phyloP scores from a whole-genome alignment of 768 basidiomycete species.

The Arthromyces matolae region DNA sequence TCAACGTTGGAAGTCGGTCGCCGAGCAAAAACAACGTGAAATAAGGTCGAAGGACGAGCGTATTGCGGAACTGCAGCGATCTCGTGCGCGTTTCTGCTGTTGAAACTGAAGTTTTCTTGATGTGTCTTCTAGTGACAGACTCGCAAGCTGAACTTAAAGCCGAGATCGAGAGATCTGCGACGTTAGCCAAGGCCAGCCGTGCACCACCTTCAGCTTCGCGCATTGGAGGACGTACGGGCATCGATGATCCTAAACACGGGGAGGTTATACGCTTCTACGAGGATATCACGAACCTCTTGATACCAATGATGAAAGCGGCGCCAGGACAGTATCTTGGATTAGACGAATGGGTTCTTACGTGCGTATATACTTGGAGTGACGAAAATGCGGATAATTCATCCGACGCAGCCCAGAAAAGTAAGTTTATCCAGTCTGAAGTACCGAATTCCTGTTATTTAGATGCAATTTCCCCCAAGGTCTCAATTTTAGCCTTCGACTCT shows the following conservation, averaged over 20 bases:
- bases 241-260: slow-evolving; percentile 55
- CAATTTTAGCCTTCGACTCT: slow-evolving; percentile 54
- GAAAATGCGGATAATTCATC: slow-evolving; percentile 26
- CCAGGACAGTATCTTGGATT: slow-evolving; percentile 36
- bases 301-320: slow-evolving; percentile 53
- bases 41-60: slow-evolving; percentile 42
- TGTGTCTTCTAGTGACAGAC: slow-evolving; percentile 41
- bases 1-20: slow-evolving; percentile 34
- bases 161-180: slow-evolving; percentile 56
- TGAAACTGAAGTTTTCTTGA: background rate
- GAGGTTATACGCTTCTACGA: slow-evolving; percentile 76
- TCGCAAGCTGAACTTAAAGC: slow-evolving; percentile 52
- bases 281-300: slow-evolving; percentile 77
- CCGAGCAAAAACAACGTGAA: slow-evolving; percentile 40
- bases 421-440: no score
- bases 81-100: slow-evolving; percentile 36
- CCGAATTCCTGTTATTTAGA: no score
- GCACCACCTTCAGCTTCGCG: slow-evolving; percentile 36
- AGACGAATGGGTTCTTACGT: slow-evolving; percentile 63
- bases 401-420: slow-evolving; percentile 34
- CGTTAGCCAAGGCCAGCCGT: slow-evolving; percentile 39
- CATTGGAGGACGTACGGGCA: slow-evolving; percentile 32
- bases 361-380: slow-evolving; percentile 59
- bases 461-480: slow-evolving; percentile 40
- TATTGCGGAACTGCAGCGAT: slow-evolving; percentile 44